Percentiles rank a stretch among this genome's conserved stretches.
phyloP scores from a whole-genome alignment of 169 alveolate genomes.

The Plasmodium inui region DNA sequence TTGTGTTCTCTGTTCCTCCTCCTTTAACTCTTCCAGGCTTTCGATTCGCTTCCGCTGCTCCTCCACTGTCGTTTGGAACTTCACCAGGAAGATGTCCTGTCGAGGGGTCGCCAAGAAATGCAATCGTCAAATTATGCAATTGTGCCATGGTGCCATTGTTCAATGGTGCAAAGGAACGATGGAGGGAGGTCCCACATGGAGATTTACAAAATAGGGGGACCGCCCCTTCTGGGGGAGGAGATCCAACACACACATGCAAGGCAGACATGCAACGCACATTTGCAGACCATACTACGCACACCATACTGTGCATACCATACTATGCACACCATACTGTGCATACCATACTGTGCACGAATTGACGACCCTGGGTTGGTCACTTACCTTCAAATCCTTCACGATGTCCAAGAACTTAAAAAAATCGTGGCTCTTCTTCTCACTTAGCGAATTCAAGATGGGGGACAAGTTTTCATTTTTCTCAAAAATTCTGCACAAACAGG shows the following conservation, averaged over 20 bases:
- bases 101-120: neutral
- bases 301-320: too few species aligned
- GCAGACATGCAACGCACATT: too few species aligned
- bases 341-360: neutral
- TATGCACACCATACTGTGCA: too few species aligned
- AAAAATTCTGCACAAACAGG: conserved; percentile 21
- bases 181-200: neutral
- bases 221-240: too few species aligned
- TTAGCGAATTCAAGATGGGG: neutral
- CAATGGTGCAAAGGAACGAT: neutral
- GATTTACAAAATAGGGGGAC: neutral
- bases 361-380: neutral
- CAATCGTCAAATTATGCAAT: too few species aligned
- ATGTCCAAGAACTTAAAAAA: conserved; percentile 33
- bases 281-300: too few species aligned
- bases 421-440: conserved; percentile 55
- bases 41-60: conserved; percentile 16
- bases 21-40: conserved; percentile 26
- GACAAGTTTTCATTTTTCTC: conserved; percentile 17
- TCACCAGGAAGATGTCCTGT: conserved; percentile 37
- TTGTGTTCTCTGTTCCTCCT: conserved; percentile 52
- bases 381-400: conserved; percentile 48
- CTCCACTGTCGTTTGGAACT: conserved; percentile 62
- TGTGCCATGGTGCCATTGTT: too few species aligned
- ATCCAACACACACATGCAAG: too few species aligned